A percentile compares a stretch with the other conserved stretches of the same genome.
Evolutionary conservation across 148 eudicot species (phyloP).

Genomic region (Vaccinium vitisidaea): DNA sequence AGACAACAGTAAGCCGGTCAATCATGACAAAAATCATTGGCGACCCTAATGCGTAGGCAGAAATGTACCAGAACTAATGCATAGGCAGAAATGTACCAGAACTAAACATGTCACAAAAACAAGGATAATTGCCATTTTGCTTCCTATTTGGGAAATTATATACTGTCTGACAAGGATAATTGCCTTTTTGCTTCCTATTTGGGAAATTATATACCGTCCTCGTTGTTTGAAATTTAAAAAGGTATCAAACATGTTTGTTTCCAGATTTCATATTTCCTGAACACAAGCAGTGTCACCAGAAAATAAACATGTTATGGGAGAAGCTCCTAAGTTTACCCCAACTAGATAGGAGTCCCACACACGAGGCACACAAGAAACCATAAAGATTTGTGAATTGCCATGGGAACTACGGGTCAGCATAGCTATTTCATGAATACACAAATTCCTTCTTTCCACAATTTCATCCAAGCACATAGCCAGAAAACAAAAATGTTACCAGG

Average conservation of each 20-base stretch:
- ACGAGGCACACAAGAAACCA: background rate
- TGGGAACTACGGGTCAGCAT: background rate
- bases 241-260: background rate
- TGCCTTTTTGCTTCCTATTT: background rate
- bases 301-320: background rate
- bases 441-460: background rate
- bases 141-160: background rate
- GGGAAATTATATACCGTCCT: background rate
- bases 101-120: background rate
- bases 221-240: background rate
- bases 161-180: background rate
- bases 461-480: background rate
- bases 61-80: background rate
- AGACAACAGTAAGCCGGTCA: background rate
- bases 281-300: background rate
- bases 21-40: background rate
- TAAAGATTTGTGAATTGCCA: background rate
- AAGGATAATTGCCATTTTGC: background rate
- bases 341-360: background rate
- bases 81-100: background rate
- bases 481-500: background rate
- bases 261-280: background rate
- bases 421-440: background rate
- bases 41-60: background rate
- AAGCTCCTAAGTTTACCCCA: too few relatives aligned